Percentiles rank a stretch among this genome's conserved stretches.
Conservation (phyloP, 2,329 filamentous ascomycete genomes). For the Penicillium sp. region DNA sequence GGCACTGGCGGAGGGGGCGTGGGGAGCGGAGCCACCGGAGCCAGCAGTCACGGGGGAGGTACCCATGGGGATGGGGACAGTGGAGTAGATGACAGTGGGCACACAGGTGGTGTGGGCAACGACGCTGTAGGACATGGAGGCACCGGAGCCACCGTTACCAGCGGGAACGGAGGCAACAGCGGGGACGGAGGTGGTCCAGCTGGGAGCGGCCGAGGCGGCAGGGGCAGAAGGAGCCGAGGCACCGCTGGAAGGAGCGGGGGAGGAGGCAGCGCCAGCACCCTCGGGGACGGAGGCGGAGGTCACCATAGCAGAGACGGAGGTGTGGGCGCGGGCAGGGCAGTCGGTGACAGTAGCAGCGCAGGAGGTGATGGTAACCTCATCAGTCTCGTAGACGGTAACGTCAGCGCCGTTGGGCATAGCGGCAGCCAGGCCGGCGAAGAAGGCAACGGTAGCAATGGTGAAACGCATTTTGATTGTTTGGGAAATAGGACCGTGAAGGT, state of each 20-base stretch:
- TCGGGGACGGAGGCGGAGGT: slow-evolving; percentile 19
- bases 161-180: slow-evolving; percentile 9
- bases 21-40: slow-evolving; percentile 12
- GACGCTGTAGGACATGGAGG: slow-evolving; percentile 17
- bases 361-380: slow-evolving; percentile 63
- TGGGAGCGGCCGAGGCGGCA: slow-evolving; percentile 5
- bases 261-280: slow-evolving; percentile 14
- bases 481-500: slow-evolving; percentile 33
- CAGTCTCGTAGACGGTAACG: slow-evolving; percentile 57
- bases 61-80: slow-evolving; percentile 18
- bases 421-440: slow-evolving; percentile 44
- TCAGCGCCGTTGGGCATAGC: slow-evolving; percentile 37
- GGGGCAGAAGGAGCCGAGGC: slow-evolving; percentile 1
- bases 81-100: slow-evolving; percentile 30
- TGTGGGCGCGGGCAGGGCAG: slow-evolving; percentile 48
- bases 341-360: slow-evolving; percentile 62
- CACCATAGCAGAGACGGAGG: slow-evolving; percentile 14
- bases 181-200: slow-evolving; percentile 11
- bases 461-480: slow-evolving; percentile 44
- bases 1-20: slow-evolving; percentile 20
- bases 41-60: slow-evolving; percentile 13
- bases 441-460: slow-evolving; percentile 41
- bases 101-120: slow-evolving; percentile 31
- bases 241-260: slow-evolving; percentile 2
- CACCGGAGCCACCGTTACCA: slow-evolving; percentile 16